These are phyloP conservation scores for Maudiozyma turicensis DNA, from an alignment of 805 yeast species.

Conservation along the genomic window DNA sequence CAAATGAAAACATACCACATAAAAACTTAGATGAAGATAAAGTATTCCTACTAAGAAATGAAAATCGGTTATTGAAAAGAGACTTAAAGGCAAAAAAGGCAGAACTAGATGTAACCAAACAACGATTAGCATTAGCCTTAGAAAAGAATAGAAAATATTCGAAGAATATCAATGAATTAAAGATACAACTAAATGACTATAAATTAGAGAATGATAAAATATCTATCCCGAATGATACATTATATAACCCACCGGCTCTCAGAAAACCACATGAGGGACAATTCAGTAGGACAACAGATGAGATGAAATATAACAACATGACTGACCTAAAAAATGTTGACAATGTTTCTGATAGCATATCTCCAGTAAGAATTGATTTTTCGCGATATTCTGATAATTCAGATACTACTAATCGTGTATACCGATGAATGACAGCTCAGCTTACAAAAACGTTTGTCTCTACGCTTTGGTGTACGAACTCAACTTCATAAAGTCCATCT, in stretches of 20 bases:
- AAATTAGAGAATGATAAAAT: not conserved
- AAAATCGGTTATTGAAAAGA: conserved; percentile 4
- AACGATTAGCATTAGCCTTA: conserved; percentile 1
- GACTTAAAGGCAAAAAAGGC: not conserved
- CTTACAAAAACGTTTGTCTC: no score
- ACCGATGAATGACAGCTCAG: no score
- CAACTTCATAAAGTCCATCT: no score
- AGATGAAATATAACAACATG: not conserved
- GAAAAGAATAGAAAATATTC: conserved; percentile 1
- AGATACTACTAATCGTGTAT: not conserved
- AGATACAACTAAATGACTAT: conserved; percentile 9
- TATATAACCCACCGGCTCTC: not conserved
- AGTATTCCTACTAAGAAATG: conserved; percentile 3
- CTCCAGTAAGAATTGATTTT: conserved; percentile 26
- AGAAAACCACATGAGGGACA: not conserved
- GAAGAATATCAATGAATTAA: conserved; percentile 11
- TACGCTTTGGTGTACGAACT: no score
- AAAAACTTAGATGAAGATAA: conserved; percentile 2
- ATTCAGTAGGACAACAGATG: not conserved
- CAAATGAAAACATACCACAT: not conserved
- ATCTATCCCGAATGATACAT: not conserved
- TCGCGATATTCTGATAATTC: conserved; percentile 15
- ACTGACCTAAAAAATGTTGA: not conserved
- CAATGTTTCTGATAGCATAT: conserved; percentile 6
- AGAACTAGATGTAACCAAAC: not conserved